phyloP scores from a whole-genome alignment of 495 filamentous ascomycete genomes.

The Neurospora sp. region DNA sequence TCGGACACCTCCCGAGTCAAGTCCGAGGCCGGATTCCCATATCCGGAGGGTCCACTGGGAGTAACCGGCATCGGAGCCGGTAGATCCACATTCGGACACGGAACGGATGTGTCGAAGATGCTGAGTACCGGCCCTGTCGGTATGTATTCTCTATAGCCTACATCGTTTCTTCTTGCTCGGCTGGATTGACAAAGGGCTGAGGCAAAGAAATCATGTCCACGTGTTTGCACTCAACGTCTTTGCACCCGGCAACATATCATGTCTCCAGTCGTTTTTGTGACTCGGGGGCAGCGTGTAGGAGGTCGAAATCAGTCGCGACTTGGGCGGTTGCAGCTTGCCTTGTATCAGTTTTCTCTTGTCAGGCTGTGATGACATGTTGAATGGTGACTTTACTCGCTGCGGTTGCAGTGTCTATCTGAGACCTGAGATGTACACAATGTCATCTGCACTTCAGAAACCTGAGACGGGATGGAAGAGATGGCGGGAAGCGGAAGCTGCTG shows the following conservation, averaged over 20 bases:
- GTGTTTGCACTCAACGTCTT: background rate
- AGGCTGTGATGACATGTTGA: too few relatives aligned
- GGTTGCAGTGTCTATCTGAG: too few relatives aligned
- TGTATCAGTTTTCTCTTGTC: too few relatives aligned
- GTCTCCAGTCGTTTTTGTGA: constrained; percentile 8
- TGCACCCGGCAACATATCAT: background rate
- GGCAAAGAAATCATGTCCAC: constrained; percentile 2
- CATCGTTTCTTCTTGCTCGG: background rate
- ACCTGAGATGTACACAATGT: too few relatives aligned
- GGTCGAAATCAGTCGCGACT: background rate
- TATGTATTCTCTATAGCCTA: background rate
- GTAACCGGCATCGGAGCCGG: background rate
- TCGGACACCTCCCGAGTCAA: background rate
- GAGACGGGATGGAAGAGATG: background rate
- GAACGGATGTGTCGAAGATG: background rate
- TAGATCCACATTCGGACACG: background rate
- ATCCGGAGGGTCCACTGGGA: background rate
- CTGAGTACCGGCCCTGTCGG: background rate
- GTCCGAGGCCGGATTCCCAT: background rate
- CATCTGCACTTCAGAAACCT: background rate
- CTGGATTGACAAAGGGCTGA: constrained; percentile 14
- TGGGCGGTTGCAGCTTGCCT: background rate
- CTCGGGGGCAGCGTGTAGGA: constrained; percentile 4
- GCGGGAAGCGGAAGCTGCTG: background rate
- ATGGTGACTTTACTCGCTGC: too few relatives aligned